Base-by-base conservation (phyloP, 805 yeast genomes). In the Pichia pseudocactophila region DNA sequence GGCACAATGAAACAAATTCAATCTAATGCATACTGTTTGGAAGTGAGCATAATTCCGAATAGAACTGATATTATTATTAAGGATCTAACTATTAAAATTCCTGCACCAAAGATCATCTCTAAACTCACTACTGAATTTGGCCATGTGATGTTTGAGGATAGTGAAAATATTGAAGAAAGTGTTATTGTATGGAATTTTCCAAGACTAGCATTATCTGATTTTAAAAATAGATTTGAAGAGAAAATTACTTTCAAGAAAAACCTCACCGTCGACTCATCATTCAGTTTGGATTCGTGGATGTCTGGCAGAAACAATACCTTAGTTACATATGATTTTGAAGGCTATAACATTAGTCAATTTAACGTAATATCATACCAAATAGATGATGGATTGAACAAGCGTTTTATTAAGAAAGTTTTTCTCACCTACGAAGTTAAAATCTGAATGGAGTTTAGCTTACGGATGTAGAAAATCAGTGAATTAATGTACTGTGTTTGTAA, bases 201-300 rank as follows among this genome's bases (percentile, higher is more conserved):
- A 12, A n/a, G 11, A 10, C 11, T 28, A 28, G 4, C 13, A 7
- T 13, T 28, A 12, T 10, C 15, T 12, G 15, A 28, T 28, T 28
- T 28, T 5, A 28, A 28, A 4, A 13, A 28, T 28, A n/a, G 15
- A 28, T 28, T 12, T 5, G 31, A n/a, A 10, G 16, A 32, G 13
- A 19, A n/a, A 19, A 32, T 32, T 11, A 32, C 19, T 6, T 32
- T 32, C 7, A 4, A 19, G 8, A 11, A 7, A 32, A 16, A 17
- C 12, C 7, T 32, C n/a, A 12, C 12, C 11, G 39, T 35, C 5
- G 43, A 35, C 30, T 28, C 15, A 30, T 10, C 8, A 3, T 4
- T 8, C 5, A 30, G 34, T 7, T 34, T 40, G 26, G 34, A 35
- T 1, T 38, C 34, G 1, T 40, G 43, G 43, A 15, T 40, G 4